Base-by-base conservation (phyloP, 805 yeast genomes). In the Starmera dryadoides region DNA sequence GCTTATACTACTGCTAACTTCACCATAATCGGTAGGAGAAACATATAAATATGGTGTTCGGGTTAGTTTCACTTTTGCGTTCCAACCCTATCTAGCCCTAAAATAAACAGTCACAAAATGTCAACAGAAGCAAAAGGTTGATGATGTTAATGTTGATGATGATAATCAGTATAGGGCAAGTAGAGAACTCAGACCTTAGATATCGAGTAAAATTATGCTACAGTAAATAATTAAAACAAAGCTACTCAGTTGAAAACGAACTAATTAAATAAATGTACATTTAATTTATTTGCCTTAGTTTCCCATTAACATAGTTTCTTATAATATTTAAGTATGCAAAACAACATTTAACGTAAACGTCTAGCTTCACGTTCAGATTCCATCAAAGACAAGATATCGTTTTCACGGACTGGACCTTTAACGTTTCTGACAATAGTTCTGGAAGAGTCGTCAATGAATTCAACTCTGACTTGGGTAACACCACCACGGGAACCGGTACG, bases 401-500 rank as follows among this genome's bases (percentile, higher is more conserved):
- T 85, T 75, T 86, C 95, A 73, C 96, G 85, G 71, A 86, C 96
- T 70, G 96, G 95, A 66, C 96, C 95, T 74, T 86, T 86, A 72
- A 86, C 96, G 82, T 86, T 86, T 81, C 96, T 86, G 79, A 86
- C 94, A 63, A 86, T 86, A 66, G 93, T 83, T 80, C 96, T 85
- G 73, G 93, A 77, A 65, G 89, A 77, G 71, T 87, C 96, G 66
- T 87, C 96, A 69, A 86, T 77, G 82, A 86, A 87, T 75, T 86
- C 95, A 66, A 86, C 96, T 74, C 96, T 86, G 74, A 87, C 96
- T 75, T 86, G 96, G 75, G 95, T 86, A 73, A 86, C 96, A 80
- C 96, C 96, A 85, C 98, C 98, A 79, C 98, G 91, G 71, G 98
- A 91, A 71, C 98, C 98, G 83, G 98, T 91, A 78, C 98, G 91